Conservation (phyloP, 257 asterid species). For the Apocynum venetum region DNA sequence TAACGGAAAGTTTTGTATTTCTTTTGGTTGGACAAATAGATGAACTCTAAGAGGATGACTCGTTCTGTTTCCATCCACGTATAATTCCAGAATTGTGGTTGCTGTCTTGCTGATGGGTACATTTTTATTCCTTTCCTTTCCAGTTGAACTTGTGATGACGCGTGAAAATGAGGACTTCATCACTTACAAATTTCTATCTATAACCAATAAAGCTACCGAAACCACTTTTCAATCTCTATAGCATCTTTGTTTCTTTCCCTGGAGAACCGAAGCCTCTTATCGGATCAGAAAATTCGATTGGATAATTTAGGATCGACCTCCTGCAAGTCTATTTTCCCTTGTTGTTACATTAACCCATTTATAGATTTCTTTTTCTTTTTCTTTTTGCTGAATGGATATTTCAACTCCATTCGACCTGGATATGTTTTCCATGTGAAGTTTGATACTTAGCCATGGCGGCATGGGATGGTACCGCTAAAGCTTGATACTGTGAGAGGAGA, state of each 20-base stretch:
- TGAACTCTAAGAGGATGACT: neutral
- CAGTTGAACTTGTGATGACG: no score
- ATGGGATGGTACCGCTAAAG: neutral
- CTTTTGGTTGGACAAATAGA: neutral
- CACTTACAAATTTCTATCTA: no score
- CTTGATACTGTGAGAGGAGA: neutral
- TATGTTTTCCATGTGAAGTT: neutral
- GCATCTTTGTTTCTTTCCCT: no score
- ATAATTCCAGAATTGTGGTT: neutral
- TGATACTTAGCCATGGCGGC: neutral
- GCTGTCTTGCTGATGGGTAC: neutral
- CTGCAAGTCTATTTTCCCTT: neutral
- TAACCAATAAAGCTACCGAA: no score
- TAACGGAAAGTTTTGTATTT: neutral
- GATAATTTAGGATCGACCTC: neutral
- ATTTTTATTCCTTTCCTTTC: no score
- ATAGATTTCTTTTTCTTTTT: no score
- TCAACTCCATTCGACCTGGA: neutral
- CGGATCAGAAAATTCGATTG: neutral
- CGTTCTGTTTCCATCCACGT: neutral
- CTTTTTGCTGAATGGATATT: neutral
- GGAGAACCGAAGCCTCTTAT: neutral
- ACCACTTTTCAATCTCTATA: no score
- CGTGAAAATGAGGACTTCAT: no score
- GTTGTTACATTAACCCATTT: neutral